phyloP scores from a whole-genome alignment of 805 yeast species.

The Kuraishia capsulata region DNA sequence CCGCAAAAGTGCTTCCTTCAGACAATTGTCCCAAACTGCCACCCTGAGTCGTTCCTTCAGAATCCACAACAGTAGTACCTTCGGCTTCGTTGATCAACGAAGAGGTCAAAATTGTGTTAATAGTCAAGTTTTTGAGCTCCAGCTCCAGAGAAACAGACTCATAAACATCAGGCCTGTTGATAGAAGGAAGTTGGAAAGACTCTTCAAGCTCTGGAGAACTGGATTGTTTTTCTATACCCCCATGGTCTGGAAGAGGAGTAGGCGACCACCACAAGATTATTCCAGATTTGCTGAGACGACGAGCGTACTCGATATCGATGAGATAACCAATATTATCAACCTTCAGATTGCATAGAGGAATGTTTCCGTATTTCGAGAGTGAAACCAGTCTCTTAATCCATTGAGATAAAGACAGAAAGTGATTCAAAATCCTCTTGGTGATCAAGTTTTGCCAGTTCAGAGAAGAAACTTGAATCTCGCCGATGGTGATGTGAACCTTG shows the following conservation, averaged over 20 bases:
- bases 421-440: conserved; percentile 56
- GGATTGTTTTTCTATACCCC: conserved; percentile 65
- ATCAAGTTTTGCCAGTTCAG: conserved; percentile 74
- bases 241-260: conserved; percentile 71
- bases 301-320: conserved; percentile 81
- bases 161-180: conserved; percentile 74
- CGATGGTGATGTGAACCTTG: conserved; percentile 46
- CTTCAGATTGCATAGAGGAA: conserved; percentile 81
- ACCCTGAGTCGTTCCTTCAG: conserved; percentile 11
- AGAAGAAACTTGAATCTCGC: conserved; percentile 57
- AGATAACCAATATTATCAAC: conserved; percentile 69
- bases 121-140: conserved; percentile 66
- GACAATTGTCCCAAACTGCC: neutral
- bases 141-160: conserved; percentile 72
- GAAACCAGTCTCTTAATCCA: conserved; percentile 63
- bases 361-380: conserved; percentile 61
- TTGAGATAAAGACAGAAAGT: conserved; percentile 61
- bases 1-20: conserved; percentile 44
- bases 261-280: conserved; percentile 93
- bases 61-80: conserved; percentile 68
- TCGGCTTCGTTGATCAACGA: conserved; percentile 80
- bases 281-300: conserved; percentile 55
- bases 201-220: conserved; percentile 35
- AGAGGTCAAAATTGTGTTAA: conserved; percentile 82
- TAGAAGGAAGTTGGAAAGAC: conserved; percentile 53